Evolutionary conservation across 345 rosid species (phyloP), one percentile per base, ranked within the genome.

Genomic region (Gossypium ekmanianum): DNA sequence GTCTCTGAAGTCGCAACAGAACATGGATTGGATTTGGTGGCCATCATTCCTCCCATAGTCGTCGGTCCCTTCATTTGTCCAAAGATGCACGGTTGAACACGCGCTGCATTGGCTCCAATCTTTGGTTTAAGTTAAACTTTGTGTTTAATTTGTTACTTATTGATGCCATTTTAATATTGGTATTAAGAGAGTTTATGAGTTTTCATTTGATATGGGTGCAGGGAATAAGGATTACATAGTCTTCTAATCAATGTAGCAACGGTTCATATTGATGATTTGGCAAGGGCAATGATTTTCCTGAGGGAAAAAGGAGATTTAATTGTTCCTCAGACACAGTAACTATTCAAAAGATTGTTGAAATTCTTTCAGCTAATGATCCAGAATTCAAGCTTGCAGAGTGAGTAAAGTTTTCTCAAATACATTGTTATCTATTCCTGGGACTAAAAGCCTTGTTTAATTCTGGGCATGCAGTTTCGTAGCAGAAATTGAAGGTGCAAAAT

Each of bases 41-140:
- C 56, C 10, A 17, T 47, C 71, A 67, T 67, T 45, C 71, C 71
- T 12, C 55, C 55, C 24, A 47, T 67, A 55, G 71, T 67, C 26
- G 2, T 67, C 6, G 56, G 56, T 67, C 56, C 71, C 56, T 67
- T 67, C 55, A 24, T 67, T 9, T 47, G 56, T 22, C 71, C 71
- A 8, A 67, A 67, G 41, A 22, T 67, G 56, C 11, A 22, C 7
- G 56, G 20, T 1, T 47, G 41, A 13, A 27, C 27, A 3, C 71
- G 39, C 11, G 56, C 18, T 0, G 56, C 71, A 47, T 47, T 24
- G 71, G 2, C 71, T 67, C 41, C 56, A 0, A 47, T 67, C 20
- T 51, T 47, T 14, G 56, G 71, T 67, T 22, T 12, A 66, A 18
- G 2, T 63, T 41, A 14, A 17, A 63, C 2, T 12, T 12, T 63